These are phyloP conservation scores for Ambrosia hybrid DNA, from an alignment of 140 eudicot genomes.

Conservation along the genomic window DNA sequence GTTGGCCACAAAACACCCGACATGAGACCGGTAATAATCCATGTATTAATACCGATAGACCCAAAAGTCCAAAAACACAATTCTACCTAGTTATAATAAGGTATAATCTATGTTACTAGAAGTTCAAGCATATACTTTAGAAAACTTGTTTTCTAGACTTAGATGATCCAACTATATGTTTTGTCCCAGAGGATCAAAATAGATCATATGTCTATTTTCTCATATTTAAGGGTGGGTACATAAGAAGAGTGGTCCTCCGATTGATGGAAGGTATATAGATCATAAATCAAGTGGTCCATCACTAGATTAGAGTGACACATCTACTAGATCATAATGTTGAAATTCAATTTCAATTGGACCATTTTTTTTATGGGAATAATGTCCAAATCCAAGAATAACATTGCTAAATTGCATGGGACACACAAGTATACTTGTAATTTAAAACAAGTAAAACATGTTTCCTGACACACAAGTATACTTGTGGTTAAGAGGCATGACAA, in stretches of 20 bases:
- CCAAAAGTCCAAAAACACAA: background rate
- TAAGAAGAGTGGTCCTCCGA: background rate
- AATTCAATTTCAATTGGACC: background rate
- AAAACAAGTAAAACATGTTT: too few species aligned
- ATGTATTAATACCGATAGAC: background rate
- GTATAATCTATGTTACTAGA: background rate
- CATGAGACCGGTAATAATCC: background rate
- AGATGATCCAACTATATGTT: background rate
- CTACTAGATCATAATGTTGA: background rate
- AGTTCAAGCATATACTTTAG: background rate
- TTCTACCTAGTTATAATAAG: background rate
- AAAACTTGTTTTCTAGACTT: background rate
- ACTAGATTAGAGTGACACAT: background rate
- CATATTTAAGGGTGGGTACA: background rate
- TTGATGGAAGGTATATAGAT: background rate
- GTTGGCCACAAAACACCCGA: too few species aligned
- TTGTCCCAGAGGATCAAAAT: background rate
- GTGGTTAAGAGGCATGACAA: background rate
- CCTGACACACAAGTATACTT: background rate
- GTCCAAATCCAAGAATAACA: background rate
- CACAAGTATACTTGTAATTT: too few species aligned
- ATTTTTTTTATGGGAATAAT: background rate
- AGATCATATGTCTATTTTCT: background rate
- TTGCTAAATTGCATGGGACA: too few species aligned
- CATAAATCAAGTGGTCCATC: slow-evolving; percentile 4